Base-by-base conservation (phyloP, 495 filamentous ascomycete species). In the Corynascus novoguineensis region DNA sequence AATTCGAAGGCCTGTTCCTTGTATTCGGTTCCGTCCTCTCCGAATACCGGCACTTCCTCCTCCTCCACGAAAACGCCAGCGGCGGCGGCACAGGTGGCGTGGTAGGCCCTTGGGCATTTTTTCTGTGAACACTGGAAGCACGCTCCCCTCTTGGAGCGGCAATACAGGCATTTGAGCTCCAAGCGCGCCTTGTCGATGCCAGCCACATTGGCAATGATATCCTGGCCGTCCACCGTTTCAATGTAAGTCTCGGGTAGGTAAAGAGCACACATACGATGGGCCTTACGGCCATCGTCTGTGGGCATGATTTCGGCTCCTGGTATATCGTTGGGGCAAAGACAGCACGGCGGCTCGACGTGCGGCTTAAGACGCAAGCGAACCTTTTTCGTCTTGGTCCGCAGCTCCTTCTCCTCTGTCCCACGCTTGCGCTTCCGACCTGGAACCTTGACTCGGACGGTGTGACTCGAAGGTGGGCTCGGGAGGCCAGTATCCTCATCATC, bases 121-220 rank as follows among this genome's bases (percentile, higher is more conserved):
- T 90, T 93, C 55, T 86, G 85, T 7, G 90, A 93, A 74, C 93
- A 99, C 70, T 99, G 93, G 76, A 99, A 96, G 72, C 92, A 96
- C 15, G 91, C 88, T 27, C 93, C 93, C 58, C 86, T 90, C 67
- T 90, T 93, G 46, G 89, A 92, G 34, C 90, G 88, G 67, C 93
- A 99, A 71, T 90, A 96, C 48, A 92, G 83, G 71, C 93, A 99
- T 68, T 92, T 95, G 55, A 97, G 83, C 9, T 93, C 90, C 63
- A 93, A 71, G 11, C 93, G 86, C 55, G 85, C 91, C 71, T 93
- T 95, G 61, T 89, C 82, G 66, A 97, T 90, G 53, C 80, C 81
- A 19, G 82, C 82, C 45, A 95, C 81, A 57, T 91, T 89, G 55
- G 80, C 86, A 22, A 97, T 80, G 14, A 83, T 81, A 61, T 93